Percentiles rank a stretch among this genome's conserved stretches.
Evolutionary conservation across 257 asterid genomes (phyloP).

Genomic region (Solanum phureja): DNA sequence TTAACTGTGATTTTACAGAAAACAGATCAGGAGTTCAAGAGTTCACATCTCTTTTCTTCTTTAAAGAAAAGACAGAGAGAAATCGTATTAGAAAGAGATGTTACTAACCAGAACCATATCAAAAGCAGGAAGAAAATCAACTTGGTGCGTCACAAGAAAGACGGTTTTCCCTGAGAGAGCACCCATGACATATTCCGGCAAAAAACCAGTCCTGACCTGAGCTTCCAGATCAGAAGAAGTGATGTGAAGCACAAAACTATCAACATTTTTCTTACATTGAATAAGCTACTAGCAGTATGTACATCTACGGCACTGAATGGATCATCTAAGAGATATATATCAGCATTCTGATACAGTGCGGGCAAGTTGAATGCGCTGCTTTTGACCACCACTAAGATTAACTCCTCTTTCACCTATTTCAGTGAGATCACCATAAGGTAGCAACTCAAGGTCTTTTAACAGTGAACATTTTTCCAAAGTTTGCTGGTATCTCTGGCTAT

Average conservation of each 20-base stretch:
- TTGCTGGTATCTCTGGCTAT: constrained; percentile 53
- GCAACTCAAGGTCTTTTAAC: constrained; percentile 70
- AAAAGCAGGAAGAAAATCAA: constrained; percentile 89
- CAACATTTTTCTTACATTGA: constrained; percentile 30
- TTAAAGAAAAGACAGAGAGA: neutral
- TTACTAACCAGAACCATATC: constrained; percentile 70
- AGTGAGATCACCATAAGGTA: constrained; percentile 82
- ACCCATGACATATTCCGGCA: constrained; percentile 77
- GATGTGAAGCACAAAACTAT: neutral
- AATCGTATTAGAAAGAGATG: neutral
- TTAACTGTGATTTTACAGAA: neutral
- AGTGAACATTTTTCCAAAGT: constrained; percentile 71
- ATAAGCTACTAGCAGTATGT: constrained; percentile 84
- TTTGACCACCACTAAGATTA: constrained; percentile 96
- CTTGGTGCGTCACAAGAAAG: constrained; percentile 91
- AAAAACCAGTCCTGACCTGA: neutral
- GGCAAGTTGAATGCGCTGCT: constrained; percentile 91
- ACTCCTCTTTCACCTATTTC: constrained; percentile 98
- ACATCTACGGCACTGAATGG: constrained; percentile 97
- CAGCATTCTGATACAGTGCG: constrained; percentile 88
- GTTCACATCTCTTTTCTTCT: neutral
- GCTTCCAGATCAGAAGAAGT: neutral
- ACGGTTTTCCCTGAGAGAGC: constrained; percentile 74
- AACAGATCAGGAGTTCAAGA: neutral
- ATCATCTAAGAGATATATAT: constrained; percentile 84